Percentiles rank a stretch among this genome's conserved stretches.
phyloP scores from a whole-genome alignment of 2,329 filamentous ascomycete species.

The Zymoseptoria brevis region DNA sequence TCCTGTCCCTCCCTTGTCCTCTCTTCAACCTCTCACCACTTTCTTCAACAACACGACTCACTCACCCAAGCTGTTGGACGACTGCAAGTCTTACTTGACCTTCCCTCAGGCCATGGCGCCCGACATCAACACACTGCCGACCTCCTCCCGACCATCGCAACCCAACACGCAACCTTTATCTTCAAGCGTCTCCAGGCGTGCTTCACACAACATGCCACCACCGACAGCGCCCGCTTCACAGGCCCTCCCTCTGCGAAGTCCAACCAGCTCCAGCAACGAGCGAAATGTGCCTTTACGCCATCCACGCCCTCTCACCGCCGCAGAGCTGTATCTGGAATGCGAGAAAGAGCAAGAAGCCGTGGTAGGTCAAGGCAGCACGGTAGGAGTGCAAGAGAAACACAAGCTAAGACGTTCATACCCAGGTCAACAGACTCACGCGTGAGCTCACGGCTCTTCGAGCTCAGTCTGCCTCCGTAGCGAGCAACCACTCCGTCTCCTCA shows the following conservation, averaged over 20 bases:
- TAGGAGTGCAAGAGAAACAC: neutral
- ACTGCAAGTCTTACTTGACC: neutral
- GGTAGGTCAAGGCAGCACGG: conserved; percentile 43
- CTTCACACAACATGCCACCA: conserved; percentile 16
- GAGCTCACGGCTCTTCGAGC: conserved; percentile 78
- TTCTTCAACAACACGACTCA: neutral
- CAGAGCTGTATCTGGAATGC: conserved; percentile 79
- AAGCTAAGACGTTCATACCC: neutral
- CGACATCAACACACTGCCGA: conserved; percentile 40
- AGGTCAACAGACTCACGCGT: conserved; percentile 89
- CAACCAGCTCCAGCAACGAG: conserved; percentile 17
- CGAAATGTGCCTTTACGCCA: conserved; percentile 60
- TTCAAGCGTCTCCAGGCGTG: conserved; percentile 13
- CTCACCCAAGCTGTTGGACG: no score
- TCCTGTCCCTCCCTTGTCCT: neutral
- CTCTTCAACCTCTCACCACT: neutral
- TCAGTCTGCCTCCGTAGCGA: conserved; percentile 54
- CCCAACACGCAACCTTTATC: conserved; percentile 16
- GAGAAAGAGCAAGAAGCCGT: conserved; percentile 95
- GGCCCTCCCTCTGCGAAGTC: conserved; percentile 13
- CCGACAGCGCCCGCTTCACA: conserved; percentile 22
- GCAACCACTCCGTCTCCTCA: conserved; percentile 46
- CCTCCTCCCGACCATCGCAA: conserved; percentile 31
- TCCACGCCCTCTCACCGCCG: conserved; percentile 76
- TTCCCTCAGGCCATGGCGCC: conserved; percentile 36